Percentiles rank a stretch among this genome's conserved stretches.
These are phyloP conservation scores for Aaosphaeria pasadenensis DNA, from an alignment of 2,329 filamentous ascomycete genomes.

Conservation along the genomic window DNA sequence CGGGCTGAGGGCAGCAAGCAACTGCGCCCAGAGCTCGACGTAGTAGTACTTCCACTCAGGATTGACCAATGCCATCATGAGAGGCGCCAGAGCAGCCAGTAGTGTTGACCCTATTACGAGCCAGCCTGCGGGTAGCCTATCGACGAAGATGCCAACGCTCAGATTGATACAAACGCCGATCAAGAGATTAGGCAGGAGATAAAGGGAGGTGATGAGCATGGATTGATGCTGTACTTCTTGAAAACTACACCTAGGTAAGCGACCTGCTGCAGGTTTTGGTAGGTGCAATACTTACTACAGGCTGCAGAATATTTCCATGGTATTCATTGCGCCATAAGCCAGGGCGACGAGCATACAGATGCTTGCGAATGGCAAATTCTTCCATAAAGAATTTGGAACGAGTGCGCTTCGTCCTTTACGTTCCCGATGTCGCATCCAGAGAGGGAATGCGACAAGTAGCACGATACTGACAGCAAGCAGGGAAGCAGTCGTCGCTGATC, in stretches of 20 bases:
- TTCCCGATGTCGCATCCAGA: conserved; percentile 28
- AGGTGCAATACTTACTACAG: conserved; percentile 36
- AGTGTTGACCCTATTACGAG: conserved; percentile 41
- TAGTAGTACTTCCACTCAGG: conserved; percentile 53
- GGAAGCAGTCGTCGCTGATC: conserved; percentile 12
- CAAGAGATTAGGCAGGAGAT: conserved; percentile 41
- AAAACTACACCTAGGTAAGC: conserved; percentile 22
- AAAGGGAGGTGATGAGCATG: conserved; percentile 35
- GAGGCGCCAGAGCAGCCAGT: conserved; percentile 45
- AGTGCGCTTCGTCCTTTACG: conserved; percentile 16
- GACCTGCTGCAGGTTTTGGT: background rate
- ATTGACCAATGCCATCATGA: conserved; percentile 55
- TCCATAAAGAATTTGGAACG: conserved; percentile 48
- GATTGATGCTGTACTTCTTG: conserved; percentile 38
- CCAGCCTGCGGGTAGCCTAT: conserved; percentile 42
- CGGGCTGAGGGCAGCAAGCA: conserved; percentile 42
- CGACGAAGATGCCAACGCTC: conserved; percentile 45
- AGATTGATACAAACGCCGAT: conserved; percentile 42
- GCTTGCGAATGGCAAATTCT: conserved; percentile 51
- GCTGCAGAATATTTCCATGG: conserved; percentile 37
- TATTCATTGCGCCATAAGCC: conserved; percentile 33
- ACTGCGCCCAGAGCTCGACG: conserved; percentile 43
- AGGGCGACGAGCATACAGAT: conserved; percentile 49
- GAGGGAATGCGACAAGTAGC: conserved; percentile 20
- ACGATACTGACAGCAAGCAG: conserved; percentile 18